Percentiles rank a stretch among this genome's conserved stretches.
These are phyloP conservation scores for Euclidium syriacum DNA, from an alignment of 345 rosid species.

Conservation along the genomic window DNA sequence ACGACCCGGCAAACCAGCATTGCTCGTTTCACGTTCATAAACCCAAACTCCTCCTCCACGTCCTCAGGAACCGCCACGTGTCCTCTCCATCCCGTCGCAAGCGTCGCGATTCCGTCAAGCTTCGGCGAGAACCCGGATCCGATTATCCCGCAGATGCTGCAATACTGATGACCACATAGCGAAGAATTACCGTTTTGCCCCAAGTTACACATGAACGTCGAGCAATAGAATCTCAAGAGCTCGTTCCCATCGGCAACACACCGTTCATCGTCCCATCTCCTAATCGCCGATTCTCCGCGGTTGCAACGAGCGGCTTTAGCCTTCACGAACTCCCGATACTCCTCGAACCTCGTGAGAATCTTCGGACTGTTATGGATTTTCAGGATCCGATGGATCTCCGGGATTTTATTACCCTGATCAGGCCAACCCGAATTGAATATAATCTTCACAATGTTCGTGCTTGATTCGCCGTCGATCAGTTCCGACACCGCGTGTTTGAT, in stretches of 20 bases:
- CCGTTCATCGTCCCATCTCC: slow-evolving; percentile 56
- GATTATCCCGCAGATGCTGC: slow-evolving; percentile 80
- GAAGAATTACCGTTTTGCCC: slow-evolving; percentile 51
- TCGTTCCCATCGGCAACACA: slow-evolving; percentile 97
- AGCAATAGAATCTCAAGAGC: slow-evolving; percentile 82
- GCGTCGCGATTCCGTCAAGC: slow-evolving; percentile 78
- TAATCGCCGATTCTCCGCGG: slow-evolving; percentile 22
- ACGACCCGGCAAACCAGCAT: slow-evolving; percentile 85
- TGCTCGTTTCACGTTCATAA: slow-evolving; percentile 92
- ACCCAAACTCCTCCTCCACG: slow-evolving; percentile 75
- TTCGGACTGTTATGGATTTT: slow-evolving; percentile 84
- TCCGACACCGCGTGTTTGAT: slow-evolving; percentile 74
- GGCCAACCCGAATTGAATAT: slow-evolving; percentile 90
- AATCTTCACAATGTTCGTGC: slow-evolving; percentile 76
- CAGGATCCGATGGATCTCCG: slow-evolving; percentile 54
- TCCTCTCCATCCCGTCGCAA: slow-evolving; percentile 76
- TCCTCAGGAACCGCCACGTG: slow-evolving; percentile 83
- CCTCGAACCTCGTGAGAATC: slow-evolving; percentile 75
- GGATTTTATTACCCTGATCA: slow-evolving; percentile 29
- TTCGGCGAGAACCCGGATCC: slow-evolving; percentile 81
- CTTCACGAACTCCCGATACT: slow-evolving; percentile 82
- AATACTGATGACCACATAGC: slow-evolving; percentile 67
- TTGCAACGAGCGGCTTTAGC: slow-evolving; percentile 48
- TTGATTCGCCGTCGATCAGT: slow-evolving; percentile 70
- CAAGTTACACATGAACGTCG: slow-evolving; percentile 76